Evolutionary conservation across 371 early-diverging fungal species (phyloP).

Genomic region (Caulochytrium protostelioides): DNA sequence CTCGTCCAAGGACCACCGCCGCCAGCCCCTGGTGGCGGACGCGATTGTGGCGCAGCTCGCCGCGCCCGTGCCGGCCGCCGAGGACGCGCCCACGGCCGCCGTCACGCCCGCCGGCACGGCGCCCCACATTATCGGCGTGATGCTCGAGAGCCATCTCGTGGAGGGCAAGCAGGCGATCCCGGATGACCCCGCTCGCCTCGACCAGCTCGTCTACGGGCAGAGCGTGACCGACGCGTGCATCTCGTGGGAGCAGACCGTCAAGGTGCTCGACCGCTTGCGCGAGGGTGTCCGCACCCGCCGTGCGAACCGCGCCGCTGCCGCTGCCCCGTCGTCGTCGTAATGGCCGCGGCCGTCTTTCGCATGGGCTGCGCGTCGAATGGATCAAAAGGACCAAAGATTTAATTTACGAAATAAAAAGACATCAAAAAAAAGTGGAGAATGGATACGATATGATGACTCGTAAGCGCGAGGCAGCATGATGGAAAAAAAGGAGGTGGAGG

Average conservation of each 20-base stretch:
- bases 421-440: too few relatives aligned
- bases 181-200: constrained; percentile 13
- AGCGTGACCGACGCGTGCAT: constrained; percentile 66
- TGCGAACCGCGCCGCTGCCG: too few relatives aligned
- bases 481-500: too few relatives aligned
- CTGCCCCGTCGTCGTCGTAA: too few relatives aligned
- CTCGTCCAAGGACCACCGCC: constrained; percentile 44
- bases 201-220: constrained; percentile 41
- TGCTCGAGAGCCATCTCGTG: constrained; percentile 76
- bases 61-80: constrained; percentile 42
- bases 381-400: too few relatives aligned
- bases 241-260: constrained; percentile 48
- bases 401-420: too few relatives aligned
- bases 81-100: too few relatives aligned
- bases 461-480: too few relatives aligned
- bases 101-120: too few relatives aligned
- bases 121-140: constrained; percentile 56
- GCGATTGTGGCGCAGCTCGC: constrained; percentile 36
- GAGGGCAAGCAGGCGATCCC: constrained; percentile 40
- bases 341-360: too few relatives aligned
- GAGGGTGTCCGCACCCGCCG: constrained; percentile 45
- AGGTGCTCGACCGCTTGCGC: constrained; percentile 32
- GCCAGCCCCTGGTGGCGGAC: constrained; percentile 58
- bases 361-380: too few relatives aligned
- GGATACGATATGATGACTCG: too few relatives aligned